Percentiles rank a stretch among this genome's conserved stretches.
phyloP scores from a whole-genome alignment of 2,329 filamentous ascomycete species.

The Fusarium protoensiforme region DNA sequence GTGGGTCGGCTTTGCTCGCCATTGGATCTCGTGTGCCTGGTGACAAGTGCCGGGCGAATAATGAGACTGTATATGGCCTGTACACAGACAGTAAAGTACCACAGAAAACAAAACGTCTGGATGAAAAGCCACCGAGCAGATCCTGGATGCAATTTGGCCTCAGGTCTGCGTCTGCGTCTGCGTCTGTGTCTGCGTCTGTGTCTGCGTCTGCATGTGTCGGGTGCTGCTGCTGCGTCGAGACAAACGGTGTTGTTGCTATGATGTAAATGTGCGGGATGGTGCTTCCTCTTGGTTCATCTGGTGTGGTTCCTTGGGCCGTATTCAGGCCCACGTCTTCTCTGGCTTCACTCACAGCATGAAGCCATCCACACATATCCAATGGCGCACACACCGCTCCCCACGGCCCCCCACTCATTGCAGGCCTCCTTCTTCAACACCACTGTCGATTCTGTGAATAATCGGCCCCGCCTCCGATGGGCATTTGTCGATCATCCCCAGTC shows the following conservation, averaged over 20 bases:
- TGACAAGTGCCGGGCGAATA: constrained; percentile 34
- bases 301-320: constrained; percentile 18
- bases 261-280: constrained; percentile 32
- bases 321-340: constrained; percentile 25
- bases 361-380: constrained; percentile 35
- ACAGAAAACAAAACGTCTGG: background rate
- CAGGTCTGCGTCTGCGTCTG: constrained; percentile 6
- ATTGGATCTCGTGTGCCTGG: constrained; percentile 17
- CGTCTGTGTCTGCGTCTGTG: constrained; percentile 1
- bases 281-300: constrained; percentile 16
- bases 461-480: constrained; percentile 32
- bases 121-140: constrained; percentile 1
- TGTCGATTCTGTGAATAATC: constrained; percentile 29
- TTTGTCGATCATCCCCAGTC: constrained; percentile 33
- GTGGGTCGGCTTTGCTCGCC: background rate
- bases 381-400: constrained; percentile 42
- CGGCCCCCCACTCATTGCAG: constrained; percentile 35
- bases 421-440: constrained; percentile 27
- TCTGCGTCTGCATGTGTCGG: background rate
- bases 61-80: background rate
- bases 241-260: background rate
- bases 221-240: background rate
- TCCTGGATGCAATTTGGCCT: background rate
- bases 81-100: background rate
- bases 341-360: constrained; percentile 27